Base-by-base conservation (phyloP, 768 basidiomycete species). In the Thelephora aurantiotincta region DNA sequence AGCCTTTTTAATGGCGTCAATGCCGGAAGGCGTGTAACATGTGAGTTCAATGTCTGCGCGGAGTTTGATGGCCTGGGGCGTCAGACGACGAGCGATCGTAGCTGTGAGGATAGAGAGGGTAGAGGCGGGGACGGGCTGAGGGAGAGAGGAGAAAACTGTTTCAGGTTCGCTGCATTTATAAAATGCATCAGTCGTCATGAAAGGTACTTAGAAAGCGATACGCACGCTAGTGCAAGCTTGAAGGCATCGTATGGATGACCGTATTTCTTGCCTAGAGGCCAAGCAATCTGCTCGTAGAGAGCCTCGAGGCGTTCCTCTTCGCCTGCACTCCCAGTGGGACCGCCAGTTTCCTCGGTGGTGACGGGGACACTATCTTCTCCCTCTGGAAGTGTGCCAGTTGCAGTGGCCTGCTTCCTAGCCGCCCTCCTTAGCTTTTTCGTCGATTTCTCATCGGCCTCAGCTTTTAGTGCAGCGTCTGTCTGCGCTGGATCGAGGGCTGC, bases 231-330 rank as follows among this genome's bases (percentile, higher is more conserved):
- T n/a, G 89, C 80, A 41, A 96, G 73, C 63, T 98, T 98, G 74
- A 98, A 99, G 0, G 94, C 94, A 62, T 98, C 96, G 63, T 96
- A 94, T 0, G 93, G 77, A 63, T 98, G 93, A 1, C 93, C 92
- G 54, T 91, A 99, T 60, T 81, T 87, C 63, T 77, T 77, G 13
- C 85, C 87, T 33, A 98, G 70, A 2, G 93, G 94, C 93, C 94
- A 99, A 1, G 77, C 89, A 50, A 98, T 77, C 51, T 82, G 73
- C 13, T 94, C 91, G 63, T 97, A 97, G 34, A 99, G 65, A 55
- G 74, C 72, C 61, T 96, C 92, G 44, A 96, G 69, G 38, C 78
- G 74, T 51, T 82, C 79, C 54, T 88, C 87, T 57, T 89, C 88
- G 6, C 63, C 68, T 11, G 61, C 60, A 6, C 58, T 58, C 4